Base-by-base conservation (phyloP, 2,329 filamentous ascomycete genomes). In the Colletotrichum kahawae region DNA sequence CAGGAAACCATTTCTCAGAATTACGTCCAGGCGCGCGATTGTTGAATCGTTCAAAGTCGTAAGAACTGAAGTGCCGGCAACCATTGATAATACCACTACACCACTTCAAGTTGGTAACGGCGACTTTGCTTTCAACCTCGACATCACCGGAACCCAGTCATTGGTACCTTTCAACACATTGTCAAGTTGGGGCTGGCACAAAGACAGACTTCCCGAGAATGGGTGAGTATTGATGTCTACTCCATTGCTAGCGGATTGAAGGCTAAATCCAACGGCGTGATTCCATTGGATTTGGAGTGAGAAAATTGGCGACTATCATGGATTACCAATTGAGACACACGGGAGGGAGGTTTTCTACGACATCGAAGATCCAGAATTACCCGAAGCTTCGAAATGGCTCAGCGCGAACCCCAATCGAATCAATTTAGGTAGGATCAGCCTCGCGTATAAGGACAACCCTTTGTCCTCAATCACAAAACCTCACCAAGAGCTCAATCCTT, bases 131-230 rank as follows among this genome's bases (percentile, higher is more conserved):
- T 88, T 88, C 74, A 85, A 84, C 7, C 85, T 84, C 7, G 87
- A 88, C 76, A 80, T 87, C 5, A 88, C 86, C 1, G 87, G 87
- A 9, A 79, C 88, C 67, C 56, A 81, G 78, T 86, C 85, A 2
- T 87, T 88, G 73, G 82, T 83, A n/a, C 85, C 85, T 1, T 88
- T 85, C 76, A 85, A 82, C 21, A 87, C 83, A 5, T 82, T 88
- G 82, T 87, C 86, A 4, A 85, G 83, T 5, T 88, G 86, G 86
- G 86, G 85, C 9, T 88, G 87, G 87, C 86, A 88, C 79, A 88
- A 87, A 59, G 87, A 87, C 73, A 85, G 84, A 29, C 77, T 87
- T n/a, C 86, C 84, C 18, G 84, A 80, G 67, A 87, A 62, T 34
- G 67, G 36, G 67, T 34, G 56, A 79, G 80, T 54, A 10, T 38